Evolutionary conservation across 495 filamentous ascomycete species (phyloP), one percentile per base, ranked within the genome.

Genomic region (Xylaria telfairii): DNA sequence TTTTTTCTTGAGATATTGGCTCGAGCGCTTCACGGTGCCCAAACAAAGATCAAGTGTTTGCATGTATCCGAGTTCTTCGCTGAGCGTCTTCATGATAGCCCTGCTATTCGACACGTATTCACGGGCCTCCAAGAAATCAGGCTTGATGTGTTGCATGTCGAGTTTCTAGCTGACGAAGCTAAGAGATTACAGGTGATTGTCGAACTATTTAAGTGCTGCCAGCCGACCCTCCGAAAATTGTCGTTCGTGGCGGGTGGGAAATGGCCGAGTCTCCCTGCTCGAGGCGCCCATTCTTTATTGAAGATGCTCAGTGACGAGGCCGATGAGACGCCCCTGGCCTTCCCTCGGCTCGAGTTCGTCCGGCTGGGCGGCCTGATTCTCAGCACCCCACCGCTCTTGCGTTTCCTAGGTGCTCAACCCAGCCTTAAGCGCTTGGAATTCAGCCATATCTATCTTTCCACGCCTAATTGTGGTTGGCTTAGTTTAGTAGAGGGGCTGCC

Each of bases 331-430:
- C 56, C 51, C 1, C 66, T 68, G 0, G 53, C 46, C 47, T 68
- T 60, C 41, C 53, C 53, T 21, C 37, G 30, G 37, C 53, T 68
- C 19, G 53, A 68, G 6, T 59, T 46, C 4, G 9, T 68, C 17
- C 37, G n/a, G 21, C 26, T 59, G 10, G 28, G 53, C 9, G 28
- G 39, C 19, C n/a, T 46, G 12, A 60, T 60, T 46, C 66, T 60
- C 24, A 60, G 66, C 37, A 59, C 66, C 2, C 37, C 53, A 39
- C 28, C 53, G 2, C 34, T 59, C 1, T 17, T 53, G n/a, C 51
- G 28, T n/a, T 68, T 68, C 66, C 26, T 60, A 30, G 17, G 19
- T 47, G 66, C 66, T 68, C 66, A 68, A 21, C 53, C 51, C 4
- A 24, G 9, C 19, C 53, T 68, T 21, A 60, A 68, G 15, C 37